phyloP scores from a whole-genome alignment of 148 eudicot species.

The Hydrangea macrophylla region DNA sequence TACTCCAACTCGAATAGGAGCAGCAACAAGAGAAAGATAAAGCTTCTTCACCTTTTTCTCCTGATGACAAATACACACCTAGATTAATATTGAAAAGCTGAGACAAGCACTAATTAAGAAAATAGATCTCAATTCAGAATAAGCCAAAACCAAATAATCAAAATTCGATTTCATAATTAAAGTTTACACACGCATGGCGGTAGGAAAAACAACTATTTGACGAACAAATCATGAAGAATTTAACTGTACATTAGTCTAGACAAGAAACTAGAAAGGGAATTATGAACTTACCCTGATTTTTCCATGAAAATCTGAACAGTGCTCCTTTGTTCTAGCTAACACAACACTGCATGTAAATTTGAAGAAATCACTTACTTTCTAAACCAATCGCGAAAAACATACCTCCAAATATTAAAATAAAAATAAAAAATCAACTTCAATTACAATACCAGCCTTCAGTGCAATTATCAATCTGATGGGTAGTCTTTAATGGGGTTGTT shows the following conservation, averaged over 20 bases:
- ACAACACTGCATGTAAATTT: constrained; percentile 65
- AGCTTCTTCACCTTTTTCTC: constrained; percentile 88
- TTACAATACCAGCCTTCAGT: constrained; percentile 86
- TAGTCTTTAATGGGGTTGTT: constrained; percentile 60
- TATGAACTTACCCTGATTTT: constrained; percentile 72
- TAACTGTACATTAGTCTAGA: not conserved
- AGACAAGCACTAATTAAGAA: constrained; percentile 1
- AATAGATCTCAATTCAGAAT: not conserved
- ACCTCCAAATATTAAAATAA: no score
- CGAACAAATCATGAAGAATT: constrained; percentile 2
- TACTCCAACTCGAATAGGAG: constrained; percentile 73
- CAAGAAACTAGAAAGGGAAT: constrained; percentile 9
- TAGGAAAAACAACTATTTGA: not conserved
- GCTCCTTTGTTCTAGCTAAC: constrained; percentile 76
- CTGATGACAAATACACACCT: constrained; percentile 32
- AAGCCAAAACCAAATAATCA: constrained; percentile 2
- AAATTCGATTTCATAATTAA: not conserved
- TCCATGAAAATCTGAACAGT: constrained; percentile 82
- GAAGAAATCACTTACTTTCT: constrained; percentile 3
- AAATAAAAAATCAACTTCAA: constrained; percentile 5
- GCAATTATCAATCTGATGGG: constrained; percentile 99
- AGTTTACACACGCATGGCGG: not conserved
- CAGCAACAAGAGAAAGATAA: constrained; percentile 89
- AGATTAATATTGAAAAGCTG: constrained; percentile 1
- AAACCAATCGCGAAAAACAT: constrained; percentile 1